Evolutionary conservation across 352 stramenopile species (phyloP).

Genomic region (Globisporangium ultimum): DNA sequence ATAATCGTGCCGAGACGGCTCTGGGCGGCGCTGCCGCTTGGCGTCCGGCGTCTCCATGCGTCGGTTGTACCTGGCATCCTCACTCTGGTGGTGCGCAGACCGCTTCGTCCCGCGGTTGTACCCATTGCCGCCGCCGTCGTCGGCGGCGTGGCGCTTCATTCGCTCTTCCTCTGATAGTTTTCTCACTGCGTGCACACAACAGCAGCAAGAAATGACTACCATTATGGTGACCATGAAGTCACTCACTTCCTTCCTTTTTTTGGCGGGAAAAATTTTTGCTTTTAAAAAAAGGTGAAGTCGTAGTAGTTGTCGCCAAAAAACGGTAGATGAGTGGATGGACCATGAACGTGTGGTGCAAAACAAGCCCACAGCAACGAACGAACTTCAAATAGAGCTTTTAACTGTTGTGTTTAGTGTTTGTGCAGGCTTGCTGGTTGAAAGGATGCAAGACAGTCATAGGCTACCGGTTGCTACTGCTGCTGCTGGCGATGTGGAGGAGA

Average conservation of each 20-base stretch:
- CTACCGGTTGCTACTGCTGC: not conserved
- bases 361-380: too few relatives aligned
- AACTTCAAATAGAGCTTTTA: too few relatives aligned
- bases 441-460: not conserved
- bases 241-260: not conserved
- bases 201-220: not conserved
- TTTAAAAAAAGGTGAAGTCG: not conserved
- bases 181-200: not conserved
- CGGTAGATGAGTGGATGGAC: not conserved
- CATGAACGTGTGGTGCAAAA: too few relatives aligned
- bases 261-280: not conserved
- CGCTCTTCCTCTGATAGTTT: not conserved
- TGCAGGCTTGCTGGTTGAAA: not conserved
- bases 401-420: not conserved
- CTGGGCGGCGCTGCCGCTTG: constrained; percentile 5
- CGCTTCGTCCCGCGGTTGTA: too few relatives aligned
- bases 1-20: not conserved
- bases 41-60: not conserved
- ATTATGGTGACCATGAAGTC: too few relatives aligned
- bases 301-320: not conserved
- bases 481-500: not conserved
- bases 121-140: not conserved
- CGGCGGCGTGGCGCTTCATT: not conserved
- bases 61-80: not conserved
- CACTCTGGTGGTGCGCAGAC: too few relatives aligned